Evolutionary conservation across 2,329 filamentous ascomycete species (phyloP), one percentile per base, ranked within the genome.

Genomic region (Fusarium floridanum): DNA sequence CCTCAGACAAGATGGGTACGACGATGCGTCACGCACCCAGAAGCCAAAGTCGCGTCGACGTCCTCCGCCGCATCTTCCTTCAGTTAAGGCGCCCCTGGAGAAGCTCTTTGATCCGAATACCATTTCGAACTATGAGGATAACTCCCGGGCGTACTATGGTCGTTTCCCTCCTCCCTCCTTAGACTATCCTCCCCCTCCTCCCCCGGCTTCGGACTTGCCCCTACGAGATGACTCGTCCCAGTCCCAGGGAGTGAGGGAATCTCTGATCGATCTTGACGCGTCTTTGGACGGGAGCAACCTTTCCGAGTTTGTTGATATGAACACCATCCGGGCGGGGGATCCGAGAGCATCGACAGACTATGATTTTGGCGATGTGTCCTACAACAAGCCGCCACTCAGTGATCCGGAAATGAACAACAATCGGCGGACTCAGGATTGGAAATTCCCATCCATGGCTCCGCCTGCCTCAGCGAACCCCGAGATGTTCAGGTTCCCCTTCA

Each of bases 71-170:
- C 86, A 87, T 29, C 83, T 92, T 7, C 88, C 89, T 2, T 88
- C 88, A 1, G 83, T 90, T 70, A 89, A 88, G 72, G 89, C 86
- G 11, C 91, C 91, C 0, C 81, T 92, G 5, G 90, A 92, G 73
- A 92, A 91, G 71, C 84, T 92, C 0, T 92, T 92, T 77, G 91
- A 92, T 68, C 90, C 90, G 6, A 90, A 92, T 77, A 92, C 91
- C 0, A 87, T 91, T 37, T 89, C 90, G 2, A 91, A 87, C 70
- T 92, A 92, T 71, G 87, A 91, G 27, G 90, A 92, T 68, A 92
- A 92, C 71, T 90, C 89, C 20, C 85, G 88, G 34, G 85, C 84
- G 45, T 91, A 92, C 76, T 92, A 92, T 75, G 88, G 89, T 20
- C 84, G 82, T 37, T 83, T 86, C 29, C 83, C 84, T 3, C 82